Evolutionary conservation across 2,329 filamentous ascomycete genomes (phyloP).

Genomic region (Hysterium pulicare): DNA sequence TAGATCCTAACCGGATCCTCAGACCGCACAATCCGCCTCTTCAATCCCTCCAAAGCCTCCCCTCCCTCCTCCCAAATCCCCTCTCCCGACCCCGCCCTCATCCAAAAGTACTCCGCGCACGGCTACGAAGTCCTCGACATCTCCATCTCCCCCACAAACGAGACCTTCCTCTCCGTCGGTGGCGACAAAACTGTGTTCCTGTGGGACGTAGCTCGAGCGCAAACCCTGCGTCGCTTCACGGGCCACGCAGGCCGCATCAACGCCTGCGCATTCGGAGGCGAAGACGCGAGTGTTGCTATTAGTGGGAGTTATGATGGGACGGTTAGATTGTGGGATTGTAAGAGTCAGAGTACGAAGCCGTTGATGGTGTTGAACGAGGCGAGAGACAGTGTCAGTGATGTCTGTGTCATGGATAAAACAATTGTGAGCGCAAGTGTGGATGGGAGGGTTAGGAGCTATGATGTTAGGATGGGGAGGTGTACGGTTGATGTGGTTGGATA

Average conservation of each 20-base stretch:
- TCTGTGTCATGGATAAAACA: conserved; percentile 44
- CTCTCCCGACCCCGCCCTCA: conserved; percentile 49
- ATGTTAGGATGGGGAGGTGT: conserved; percentile 71
- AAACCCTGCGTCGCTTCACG: conserved; percentile 71
- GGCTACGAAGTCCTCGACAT: conserved; percentile 89
- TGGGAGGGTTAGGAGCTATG: conserved; percentile 76
- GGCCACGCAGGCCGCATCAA: conserved; percentile 75
- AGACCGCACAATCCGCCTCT: conserved; percentile 81
- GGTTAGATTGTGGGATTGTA: conserved; percentile 63
- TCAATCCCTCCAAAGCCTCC: conserved; percentile 65
- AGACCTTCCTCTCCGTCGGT: conserved; percentile 79
- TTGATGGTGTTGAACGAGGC: conserved; percentile 73
- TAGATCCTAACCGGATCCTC: conserved; percentile 75
- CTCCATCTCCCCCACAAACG: conserved; percentile 69
- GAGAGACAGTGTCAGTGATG: conserved; percentile 59
- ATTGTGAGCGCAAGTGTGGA: conserved; percentile 80
- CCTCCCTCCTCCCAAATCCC: conserved; percentile 34
- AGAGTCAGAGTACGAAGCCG: conserved; percentile 51
- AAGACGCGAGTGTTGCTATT: conserved; percentile 68
- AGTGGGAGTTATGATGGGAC: conserved; percentile 71
- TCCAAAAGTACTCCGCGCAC: conserved; percentile 86
- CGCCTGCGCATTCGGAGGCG: conserved; percentile 73
- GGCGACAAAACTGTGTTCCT: conserved; percentile 89
- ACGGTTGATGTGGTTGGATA: conserved; percentile 38
- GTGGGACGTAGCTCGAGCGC: conserved; percentile 85